Percentiles rank a stretch among this genome's conserved stretches.
phyloP scores from a whole-genome alignment of 2,329 filamentous ascomycete genomes.

The Diplodia intermedia region DNA sequence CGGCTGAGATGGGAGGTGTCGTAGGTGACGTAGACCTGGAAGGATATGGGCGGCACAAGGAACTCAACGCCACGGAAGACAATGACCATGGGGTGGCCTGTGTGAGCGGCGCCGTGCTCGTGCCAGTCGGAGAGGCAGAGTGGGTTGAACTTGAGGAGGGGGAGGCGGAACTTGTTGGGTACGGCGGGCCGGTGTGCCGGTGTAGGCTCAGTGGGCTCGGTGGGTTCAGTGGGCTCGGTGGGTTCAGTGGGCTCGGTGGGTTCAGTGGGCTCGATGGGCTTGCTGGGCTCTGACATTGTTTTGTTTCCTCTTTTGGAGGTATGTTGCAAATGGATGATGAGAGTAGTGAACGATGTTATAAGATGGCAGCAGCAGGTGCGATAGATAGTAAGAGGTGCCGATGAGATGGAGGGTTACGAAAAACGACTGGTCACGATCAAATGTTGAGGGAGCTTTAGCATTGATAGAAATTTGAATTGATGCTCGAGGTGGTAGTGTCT shows the following conservation, averaged over 20 bases:
- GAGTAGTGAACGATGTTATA: too few relatives aligned
- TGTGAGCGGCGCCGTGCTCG: background rate
- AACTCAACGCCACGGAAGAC: background rate
- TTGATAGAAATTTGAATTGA: background rate
- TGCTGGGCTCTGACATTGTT: background rate
- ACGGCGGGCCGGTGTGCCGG: background rate
- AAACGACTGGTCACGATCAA: too few relatives aligned
- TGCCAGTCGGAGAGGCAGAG: background rate
- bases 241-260: too few relatives aligned
- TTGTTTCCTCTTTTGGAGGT: background rate
- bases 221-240: background rate
- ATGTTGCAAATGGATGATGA: too few relatives aligned
- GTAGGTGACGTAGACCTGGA: conserved; percentile 2
- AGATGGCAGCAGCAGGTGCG: too few relatives aligned
- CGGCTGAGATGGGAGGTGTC: background rate
- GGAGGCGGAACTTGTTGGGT: background rate
- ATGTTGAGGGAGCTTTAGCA: too few relatives aligned
- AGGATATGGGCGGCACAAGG: background rate
- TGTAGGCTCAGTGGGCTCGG: background rate
- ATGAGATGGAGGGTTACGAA: too few relatives aligned
- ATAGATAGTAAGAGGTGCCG: too few relatives aligned
- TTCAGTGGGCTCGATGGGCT: background rate
- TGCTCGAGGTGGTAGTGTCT: background rate
- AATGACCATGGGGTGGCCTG: background rate
- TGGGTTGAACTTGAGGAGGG: background rate